Percentiles rank a stretch among this genome's conserved stretches.
These are phyloP conservation scores for Cystobasidium sp. DNA, from an alignment of 1,284 basidiomycete genomes.

Conservation along the genomic window DNA sequence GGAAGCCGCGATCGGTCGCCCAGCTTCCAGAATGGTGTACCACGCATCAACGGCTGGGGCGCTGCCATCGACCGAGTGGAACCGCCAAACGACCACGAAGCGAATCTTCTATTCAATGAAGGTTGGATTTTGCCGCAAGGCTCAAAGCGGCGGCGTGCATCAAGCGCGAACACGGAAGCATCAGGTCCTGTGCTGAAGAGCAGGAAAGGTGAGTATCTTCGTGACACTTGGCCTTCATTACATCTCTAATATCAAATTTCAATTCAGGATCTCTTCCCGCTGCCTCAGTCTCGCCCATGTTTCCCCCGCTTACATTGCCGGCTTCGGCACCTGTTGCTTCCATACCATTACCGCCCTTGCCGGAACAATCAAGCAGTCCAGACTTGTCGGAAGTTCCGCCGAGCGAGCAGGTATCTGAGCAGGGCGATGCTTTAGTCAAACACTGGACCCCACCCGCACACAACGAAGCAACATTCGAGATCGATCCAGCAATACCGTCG, in stretches of 20 bases:
- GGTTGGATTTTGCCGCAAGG: constrained; percentile 34
- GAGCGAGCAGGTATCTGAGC: background rate
- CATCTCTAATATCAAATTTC: background rate
- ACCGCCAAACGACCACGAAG: constrained; percentile 22
- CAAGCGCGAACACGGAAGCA: constrained; percentile 5
- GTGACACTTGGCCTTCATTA: background rate
- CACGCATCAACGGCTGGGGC: constrained; percentile 22
- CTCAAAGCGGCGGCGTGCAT: constrained; percentile 9
- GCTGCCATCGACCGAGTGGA: constrained; percentile 8
- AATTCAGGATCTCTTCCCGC: constrained; percentile 4
- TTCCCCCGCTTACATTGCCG: background rate
- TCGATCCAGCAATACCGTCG: too few relatives aligned
- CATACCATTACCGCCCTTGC: background rate
- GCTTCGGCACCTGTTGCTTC: background rate
- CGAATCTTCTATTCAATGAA: constrained; percentile 33
- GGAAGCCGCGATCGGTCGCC: background rate
- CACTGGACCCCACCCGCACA: too few relatives aligned
- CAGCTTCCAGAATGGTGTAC: background rate
- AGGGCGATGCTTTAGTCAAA: background rate
- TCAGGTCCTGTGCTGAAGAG: background rate
- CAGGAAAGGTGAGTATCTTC: background rate
- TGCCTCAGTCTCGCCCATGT: background rate
- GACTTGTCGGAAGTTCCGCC: background rate
- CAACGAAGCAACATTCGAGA: too few relatives aligned
- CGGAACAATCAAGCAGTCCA: constrained; percentile 5